These are phyloP conservation scores for Croton setiger DNA, from an alignment of 441 rosid species.

Conservation along the genomic window DNA sequence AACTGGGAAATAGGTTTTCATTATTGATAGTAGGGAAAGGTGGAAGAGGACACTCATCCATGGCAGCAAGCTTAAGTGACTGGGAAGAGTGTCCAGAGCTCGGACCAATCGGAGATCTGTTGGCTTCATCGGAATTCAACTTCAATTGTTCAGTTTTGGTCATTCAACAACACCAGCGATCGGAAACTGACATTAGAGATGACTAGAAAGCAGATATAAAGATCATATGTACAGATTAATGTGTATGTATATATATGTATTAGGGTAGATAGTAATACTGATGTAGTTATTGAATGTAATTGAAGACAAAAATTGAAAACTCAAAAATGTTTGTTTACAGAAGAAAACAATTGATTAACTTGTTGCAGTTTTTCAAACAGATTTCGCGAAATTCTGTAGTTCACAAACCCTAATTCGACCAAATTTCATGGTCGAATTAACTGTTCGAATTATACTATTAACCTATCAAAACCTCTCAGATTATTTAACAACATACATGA, in stretches of 20 bases:
- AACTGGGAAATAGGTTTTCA: slow-evolving; percentile 49
- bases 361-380: neutral
- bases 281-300: neutral
- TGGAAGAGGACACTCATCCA: slow-evolving; percentile 41
- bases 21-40: slow-evolving; percentile 70
- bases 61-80: slow-evolving; percentile 65
- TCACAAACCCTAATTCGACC: too few relatives aligned
- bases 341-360: neutral
- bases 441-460: too few relatives aligned
- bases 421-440: too few relatives aligned
- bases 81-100: slow-evolving; percentile 93
- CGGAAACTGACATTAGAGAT: slow-evolving; percentile 21
- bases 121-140: slow-evolving; percentile 63
- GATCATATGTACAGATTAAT: neutral
- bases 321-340: neutral
- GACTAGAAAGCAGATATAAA: slow-evolving; percentile 4
- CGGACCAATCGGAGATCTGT: slow-evolving; percentile 65
- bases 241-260: neutral
- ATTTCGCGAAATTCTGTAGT: too few relatives aligned
- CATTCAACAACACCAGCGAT: slow-evolving; percentile 55
- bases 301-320: neutral
- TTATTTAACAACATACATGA: too few relatives aligned
- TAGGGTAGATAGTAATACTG: neutral
- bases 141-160: slow-evolving; percentile 60
- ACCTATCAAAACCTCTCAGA: too few relatives aligned